These are phyloP conservation scores for Pyrrhoderma noxium DNA, from an alignment of 1,284 basidiomycete genomes.

Conservation along the genomic window DNA sequence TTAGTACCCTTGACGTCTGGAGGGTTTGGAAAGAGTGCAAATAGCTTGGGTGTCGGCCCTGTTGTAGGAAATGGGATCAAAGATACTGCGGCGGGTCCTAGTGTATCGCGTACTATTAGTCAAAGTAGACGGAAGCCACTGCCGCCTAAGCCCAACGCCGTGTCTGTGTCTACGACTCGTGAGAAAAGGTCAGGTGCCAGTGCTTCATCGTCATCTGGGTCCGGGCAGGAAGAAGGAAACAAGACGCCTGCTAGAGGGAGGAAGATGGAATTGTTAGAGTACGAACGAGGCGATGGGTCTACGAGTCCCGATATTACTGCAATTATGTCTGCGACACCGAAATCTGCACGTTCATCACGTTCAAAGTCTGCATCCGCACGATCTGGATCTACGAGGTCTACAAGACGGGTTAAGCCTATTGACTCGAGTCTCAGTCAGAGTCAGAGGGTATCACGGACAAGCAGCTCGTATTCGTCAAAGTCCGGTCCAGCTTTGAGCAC, in stretches of 20 bases:
- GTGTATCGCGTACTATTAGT: conserved; percentile 8
- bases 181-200: neutral
- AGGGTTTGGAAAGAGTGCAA: neutral
- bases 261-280: too few relatives aligned
- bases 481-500: neutral
- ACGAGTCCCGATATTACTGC: conserved; percentile 10
- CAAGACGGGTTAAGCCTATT: too few relatives aligned
- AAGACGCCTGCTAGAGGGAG: neutral
- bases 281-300: neutral
- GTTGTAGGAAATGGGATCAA: neutral
- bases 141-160: conserved; percentile 2
- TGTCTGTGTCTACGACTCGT: neutral
- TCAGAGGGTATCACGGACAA: conserved; percentile 2
- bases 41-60: neutral
- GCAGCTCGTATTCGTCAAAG: conserved; percentile 1
- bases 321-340: conserved; percentile 10
- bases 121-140: conserved; percentile 14
- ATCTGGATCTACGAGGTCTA: conserved; percentile 3
- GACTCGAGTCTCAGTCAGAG: conserved; percentile 1
- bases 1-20: neutral
- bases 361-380: neutral
- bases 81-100: neutral
- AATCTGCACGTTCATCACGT: neutral
- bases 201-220: neutral
- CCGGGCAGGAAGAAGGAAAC: too few relatives aligned